Evolutionary conservation across 345 rosid genomes (phyloP).

Genomic region (Acer negundo): DNA sequence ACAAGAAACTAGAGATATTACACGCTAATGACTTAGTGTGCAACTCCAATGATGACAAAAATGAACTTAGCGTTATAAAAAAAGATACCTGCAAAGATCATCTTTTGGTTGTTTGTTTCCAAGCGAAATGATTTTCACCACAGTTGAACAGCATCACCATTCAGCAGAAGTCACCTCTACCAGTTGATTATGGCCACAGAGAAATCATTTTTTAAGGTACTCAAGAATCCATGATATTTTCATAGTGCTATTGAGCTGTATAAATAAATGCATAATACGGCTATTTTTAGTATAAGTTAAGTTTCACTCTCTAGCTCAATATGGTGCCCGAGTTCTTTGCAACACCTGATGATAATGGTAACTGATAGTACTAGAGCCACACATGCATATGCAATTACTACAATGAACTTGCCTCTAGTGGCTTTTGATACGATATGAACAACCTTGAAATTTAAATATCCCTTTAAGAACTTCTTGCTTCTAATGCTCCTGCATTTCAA

Average conservation of each 20-base stretch:
- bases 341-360: background rate
- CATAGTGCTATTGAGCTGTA: background rate
- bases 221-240: background rate
- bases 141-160: conserved; percentile 4
- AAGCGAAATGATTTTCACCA: background rate
- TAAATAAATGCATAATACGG: background rate
- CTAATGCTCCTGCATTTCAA: background rate
- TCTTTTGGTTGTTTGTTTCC: background rate
- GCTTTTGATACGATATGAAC: background rate
- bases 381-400: background rate
- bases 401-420: background rate
- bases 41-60: too few relatives aligned
- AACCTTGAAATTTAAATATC: background rate
- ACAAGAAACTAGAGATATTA: too few relatives aligned
- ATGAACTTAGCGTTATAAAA: too few relatives aligned
- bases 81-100: too few relatives aligned
- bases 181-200: background rate
- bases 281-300: background rate
- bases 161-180: background rate
- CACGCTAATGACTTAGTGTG: too few relatives aligned
- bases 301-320: background rate
- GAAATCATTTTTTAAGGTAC: background rate
- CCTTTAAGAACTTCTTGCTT: background rate
- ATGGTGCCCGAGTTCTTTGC: background rate
- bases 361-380: background rate